These are phyloP conservation scores for Pseudofabraea citricarpa DNA, from an alignment of 2,329 filamentous ascomycete species.

Conservation along the genomic window DNA sequence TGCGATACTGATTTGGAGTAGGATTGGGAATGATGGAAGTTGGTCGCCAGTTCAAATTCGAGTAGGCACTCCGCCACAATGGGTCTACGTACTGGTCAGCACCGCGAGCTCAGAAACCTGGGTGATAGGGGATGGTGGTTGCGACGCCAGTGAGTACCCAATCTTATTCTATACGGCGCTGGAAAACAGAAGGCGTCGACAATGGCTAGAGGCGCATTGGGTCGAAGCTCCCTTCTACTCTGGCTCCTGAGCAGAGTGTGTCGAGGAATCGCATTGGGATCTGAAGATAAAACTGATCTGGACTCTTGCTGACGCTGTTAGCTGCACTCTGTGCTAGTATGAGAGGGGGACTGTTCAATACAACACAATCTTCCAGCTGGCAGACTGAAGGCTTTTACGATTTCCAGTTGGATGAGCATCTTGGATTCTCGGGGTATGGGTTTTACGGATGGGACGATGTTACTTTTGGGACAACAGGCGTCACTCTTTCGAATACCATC, in stretches of 20 bases:
- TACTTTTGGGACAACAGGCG: constrained; percentile 21
- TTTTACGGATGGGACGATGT: constrained; percentile 53
- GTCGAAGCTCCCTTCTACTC: too few relatives aligned
- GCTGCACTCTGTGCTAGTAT: constrained; percentile 48
- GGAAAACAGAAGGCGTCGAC: too few relatives aligned
- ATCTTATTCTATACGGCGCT: too few relatives aligned
- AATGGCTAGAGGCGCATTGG: too few relatives aligned
- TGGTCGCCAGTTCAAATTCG: constrained; percentile 68
- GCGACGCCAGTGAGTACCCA: constrained; percentile 31
- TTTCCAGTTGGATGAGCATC: constrained; percentile 52
- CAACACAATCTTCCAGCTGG: constrained; percentile 52
- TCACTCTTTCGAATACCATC: constrained; percentile 33
- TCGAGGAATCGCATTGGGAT: too few relatives aligned
- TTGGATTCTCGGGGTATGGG: constrained; percentile 57
- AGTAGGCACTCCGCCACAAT: constrained; percentile 47
- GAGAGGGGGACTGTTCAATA: constrained; percentile 56
- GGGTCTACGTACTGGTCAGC: constrained; percentile 54
- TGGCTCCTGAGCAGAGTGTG: too few relatives aligned
- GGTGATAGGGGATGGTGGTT: constrained; percentile 57
- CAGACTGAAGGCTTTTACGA: constrained; percentile 26
- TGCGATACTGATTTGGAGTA: constrained; percentile 21
- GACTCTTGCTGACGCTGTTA: constrained; percentile 13
- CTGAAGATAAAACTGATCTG: too few relatives aligned
- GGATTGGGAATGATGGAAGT: constrained; percentile 61
- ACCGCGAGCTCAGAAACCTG: constrained; percentile 69